Base-by-base conservation (phyloP, 2,329 filamentous ascomycete genomes). In the Pestalotiopsis fici region DNA sequence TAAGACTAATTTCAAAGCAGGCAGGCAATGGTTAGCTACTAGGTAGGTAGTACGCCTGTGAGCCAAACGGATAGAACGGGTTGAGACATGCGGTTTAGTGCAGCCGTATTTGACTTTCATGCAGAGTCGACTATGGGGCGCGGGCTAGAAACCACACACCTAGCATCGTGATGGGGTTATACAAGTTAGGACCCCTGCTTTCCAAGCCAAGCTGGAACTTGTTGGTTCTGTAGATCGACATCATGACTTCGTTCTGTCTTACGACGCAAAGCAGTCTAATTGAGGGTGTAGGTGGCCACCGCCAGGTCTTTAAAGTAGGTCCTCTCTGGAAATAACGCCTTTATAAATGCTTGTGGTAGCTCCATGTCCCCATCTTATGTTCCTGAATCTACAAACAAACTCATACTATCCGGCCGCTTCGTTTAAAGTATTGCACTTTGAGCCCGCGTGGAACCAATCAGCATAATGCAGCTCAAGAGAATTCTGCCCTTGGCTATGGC, bases 391-490 rank as follows among this genome's bases (percentile, higher is more conserved):
- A 1, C 27, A 23, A 3, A 4, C 27, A 13, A 6, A 18, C 12
- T 7, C 23, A 15, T 27, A 6, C 21, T 57, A n/a, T 5, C n/a
- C 5, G 23, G 2, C 1, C 7, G 9, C 23, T 50, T 5, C 18
- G 13, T 6, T 2, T 13, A 3, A 50, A 7, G 21, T 9, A 27
- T 62, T 28, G 18, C 2, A 47, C 13, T 15, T 39, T 23, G 6
- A 23, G 13, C 18, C 12, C 25, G 6, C n/a, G 43, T 18, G 25
- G n/a, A 47, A 31, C 21, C 18, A 5, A 62, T 18, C 25, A 55
- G 62, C 37, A 66, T n/a, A 18, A 69, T 69, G 67, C 67, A 69
- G 37, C 47, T 67, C 35, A 65, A 65, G 57, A 43, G 54, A 59
- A 5, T 21, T 27, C 25, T 69, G 2, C 27, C 47, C 23, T 39